Evolutionary conservation across 2,329 filamentous ascomycete genomes (phyloP).

Genomic region (Ophiosphaerella narmari): DNA sequence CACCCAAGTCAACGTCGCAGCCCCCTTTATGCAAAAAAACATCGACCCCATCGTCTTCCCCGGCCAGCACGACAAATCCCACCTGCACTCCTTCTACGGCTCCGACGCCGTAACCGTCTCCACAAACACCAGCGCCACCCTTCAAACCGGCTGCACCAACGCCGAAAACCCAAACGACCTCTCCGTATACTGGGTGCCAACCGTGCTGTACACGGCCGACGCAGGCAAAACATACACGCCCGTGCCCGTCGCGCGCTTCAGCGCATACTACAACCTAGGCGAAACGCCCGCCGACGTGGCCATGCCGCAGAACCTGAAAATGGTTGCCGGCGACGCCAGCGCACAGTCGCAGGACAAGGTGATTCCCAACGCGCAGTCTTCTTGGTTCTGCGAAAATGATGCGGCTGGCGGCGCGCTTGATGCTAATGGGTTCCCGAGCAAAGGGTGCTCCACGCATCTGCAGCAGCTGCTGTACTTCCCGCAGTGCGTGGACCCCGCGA

Average conservation of each 20-base stretch:
- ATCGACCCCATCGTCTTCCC: constrained; percentile 53
- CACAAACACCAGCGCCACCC: constrained; percentile 44
- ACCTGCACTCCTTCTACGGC: constrained; percentile 54
- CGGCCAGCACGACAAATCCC: constrained; percentile 46
- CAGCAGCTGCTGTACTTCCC: constrained; percentile 54
- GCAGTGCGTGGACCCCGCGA: constrained; percentile 49
- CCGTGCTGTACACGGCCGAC: constrained; percentile 46
- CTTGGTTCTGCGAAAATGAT: constrained; percentile 38
- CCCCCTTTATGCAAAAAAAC: constrained; percentile 52
- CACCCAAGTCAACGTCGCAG: constrained; percentile 40
- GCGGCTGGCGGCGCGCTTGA: constrained; percentile 14
- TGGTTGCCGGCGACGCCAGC: constrained; percentile 49
- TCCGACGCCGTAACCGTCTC: constrained; percentile 49
- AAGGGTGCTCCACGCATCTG: constrained; percentile 50
- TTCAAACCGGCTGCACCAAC: constrained; percentile 53
- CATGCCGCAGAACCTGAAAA: constrained; percentile 52
- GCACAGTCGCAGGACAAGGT: constrained; percentile 35
- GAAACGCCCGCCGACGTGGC: constrained; percentile 50
- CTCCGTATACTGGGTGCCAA: constrained; percentile 54
- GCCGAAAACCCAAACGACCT: constrained; percentile 55
- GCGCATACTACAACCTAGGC: constrained; percentile 53
- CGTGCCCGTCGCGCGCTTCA: constrained; percentile 47
- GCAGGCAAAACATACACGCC: constrained; percentile 41
- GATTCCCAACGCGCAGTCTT: constrained; percentile 26
- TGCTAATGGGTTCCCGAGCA: constrained; percentile 36